Evolutionary conservation across 179 eudicot species (phyloP).

Genomic region (Drosera spatulata): DNA sequence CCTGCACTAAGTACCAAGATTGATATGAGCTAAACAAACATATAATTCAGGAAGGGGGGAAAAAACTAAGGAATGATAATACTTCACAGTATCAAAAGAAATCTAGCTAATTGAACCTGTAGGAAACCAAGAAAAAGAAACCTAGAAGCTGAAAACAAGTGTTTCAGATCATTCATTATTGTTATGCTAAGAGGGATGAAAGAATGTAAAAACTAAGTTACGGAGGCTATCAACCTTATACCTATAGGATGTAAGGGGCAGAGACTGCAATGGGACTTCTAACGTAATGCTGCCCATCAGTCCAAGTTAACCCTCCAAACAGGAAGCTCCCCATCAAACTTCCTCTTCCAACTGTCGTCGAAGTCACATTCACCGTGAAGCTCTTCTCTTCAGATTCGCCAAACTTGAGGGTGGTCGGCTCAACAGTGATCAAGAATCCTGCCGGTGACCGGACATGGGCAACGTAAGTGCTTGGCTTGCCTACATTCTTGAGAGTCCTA

Average conservation of each 20-base stretch:
- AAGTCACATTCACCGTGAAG: constrained; percentile 24
- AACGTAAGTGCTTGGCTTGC: constrained; percentile 9
- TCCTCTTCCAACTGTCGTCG: neutral
- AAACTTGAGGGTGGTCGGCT: constrained; percentile 32
- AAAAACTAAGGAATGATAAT: too few relatives aligned
- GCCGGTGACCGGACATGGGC: constrained; percentile 21
- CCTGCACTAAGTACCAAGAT: too few relatives aligned
- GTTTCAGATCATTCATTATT: too few relatives aligned
- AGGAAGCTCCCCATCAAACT: constrained; percentile 4
- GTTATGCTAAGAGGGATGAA: too few relatives aligned
- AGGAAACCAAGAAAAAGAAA: too few relatives aligned
- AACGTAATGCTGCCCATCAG: constrained; percentile 14
- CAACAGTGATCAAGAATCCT: constrained; percentile 29
- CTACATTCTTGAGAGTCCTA: constrained; percentile 1
- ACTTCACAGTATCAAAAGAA: too few relatives aligned
- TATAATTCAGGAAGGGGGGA: too few relatives aligned
- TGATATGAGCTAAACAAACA: too few relatives aligned
- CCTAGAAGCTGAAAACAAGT: too few relatives aligned
- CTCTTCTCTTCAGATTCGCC: constrained; percentile 34
- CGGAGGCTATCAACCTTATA: too few relatives aligned
- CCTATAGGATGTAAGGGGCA: neutral
- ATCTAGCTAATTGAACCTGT: too few relatives aligned
- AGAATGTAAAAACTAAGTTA: too few relatives aligned
- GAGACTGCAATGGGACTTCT: constrained; percentile 47
- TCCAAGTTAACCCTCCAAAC: constrained; percentile 43